A percentile compares a stretch with the other conserved stretches of the same genome.
phyloP scores from a whole-genome alignment of 768 basidiomycete species.

The Pleurotus salmoneostramineus region DNA sequence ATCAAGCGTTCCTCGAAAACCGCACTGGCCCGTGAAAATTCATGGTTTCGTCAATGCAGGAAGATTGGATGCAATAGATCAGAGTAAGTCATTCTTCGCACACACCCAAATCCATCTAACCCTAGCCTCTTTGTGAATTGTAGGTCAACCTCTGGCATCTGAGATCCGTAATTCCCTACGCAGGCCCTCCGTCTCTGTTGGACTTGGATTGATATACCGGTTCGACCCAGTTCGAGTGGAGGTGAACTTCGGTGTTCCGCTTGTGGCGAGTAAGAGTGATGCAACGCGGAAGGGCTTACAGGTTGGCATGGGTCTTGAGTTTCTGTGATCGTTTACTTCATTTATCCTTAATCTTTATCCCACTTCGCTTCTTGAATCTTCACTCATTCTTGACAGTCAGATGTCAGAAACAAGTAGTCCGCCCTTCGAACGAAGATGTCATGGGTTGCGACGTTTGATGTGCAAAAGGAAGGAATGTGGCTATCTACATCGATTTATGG shows the following conservation, averaged over 20 bases:
- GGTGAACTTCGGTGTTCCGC: conserved; percentile 82
- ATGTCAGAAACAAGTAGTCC: too few relatives aligned
- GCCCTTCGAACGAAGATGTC: too few relatives aligned
- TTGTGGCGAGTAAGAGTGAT: conserved; percentile 67
- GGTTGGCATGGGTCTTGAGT: conserved; percentile 79
- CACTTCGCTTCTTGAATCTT: too few relatives aligned
- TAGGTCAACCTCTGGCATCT: conserved; percentile 33
- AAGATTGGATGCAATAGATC: conserved; percentile 57
- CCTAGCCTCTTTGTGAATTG: conserved; percentile 7
- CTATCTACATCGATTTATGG: too few relatives aligned
- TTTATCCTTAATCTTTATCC: too few relatives aligned
- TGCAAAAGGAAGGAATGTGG: too few relatives aligned
- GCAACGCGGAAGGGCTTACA: conserved; percentile 68
- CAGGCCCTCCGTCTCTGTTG: conserved; percentile 72
- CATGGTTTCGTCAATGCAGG: conserved; percentile 85
- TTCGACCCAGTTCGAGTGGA: conserved; percentile 86
- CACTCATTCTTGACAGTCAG: too few relatives aligned
- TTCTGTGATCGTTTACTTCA: conserved; percentile 40
- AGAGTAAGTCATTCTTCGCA: conserved; percentile 36
- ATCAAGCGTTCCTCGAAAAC: conserved; percentile 64
- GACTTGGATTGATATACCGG: conserved; percentile 78
- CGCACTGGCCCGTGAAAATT: conserved; percentile 82
- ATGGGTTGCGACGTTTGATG: too few relatives aligned
- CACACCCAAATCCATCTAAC: background rate
- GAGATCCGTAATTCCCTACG: conserved; percentile 37